Conservation (phyloP, 495 filamentous ascomycete genomes). For the Barbatosphaeria neglecta region DNA sequence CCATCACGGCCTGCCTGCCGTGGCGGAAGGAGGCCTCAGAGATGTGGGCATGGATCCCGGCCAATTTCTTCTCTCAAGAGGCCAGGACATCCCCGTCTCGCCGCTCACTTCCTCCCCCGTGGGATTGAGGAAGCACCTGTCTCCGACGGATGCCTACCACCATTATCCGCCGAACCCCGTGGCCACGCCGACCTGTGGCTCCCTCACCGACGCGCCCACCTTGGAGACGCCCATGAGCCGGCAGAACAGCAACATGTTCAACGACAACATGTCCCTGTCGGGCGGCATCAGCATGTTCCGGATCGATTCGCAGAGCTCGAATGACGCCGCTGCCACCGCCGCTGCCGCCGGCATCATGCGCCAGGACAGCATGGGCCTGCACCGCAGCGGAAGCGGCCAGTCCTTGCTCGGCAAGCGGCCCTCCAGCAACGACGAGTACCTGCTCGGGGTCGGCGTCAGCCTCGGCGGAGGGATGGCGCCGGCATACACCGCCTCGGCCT, state of each 20-base stretch:
- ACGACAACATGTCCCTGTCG: conserved; percentile 22
- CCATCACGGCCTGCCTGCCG: not conserved
- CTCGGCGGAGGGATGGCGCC: conserved; percentile 19
- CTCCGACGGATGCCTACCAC: conserved; percentile 5
- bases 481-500: conserved; percentile 19
- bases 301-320: conserved; percentile 30
- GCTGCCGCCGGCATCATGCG: conserved; percentile 11
- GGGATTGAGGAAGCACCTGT: conserved; percentile 4
- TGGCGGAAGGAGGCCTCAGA: not conserved
- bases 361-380: conserved; percentile 16
- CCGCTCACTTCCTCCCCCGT: conserved; percentile 8
- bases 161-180: conserved; percentile 8
- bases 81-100: conserved; percentile 1
- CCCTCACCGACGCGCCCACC: conserved; percentile 32
- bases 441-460: conserved; percentile 24
- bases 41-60: conserved; percentile 9
- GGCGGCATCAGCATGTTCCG: conserved; percentile 30
- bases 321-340: conserved; percentile 8
- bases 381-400: conserved; percentile 10
- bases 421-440: conserved; percentile 13
- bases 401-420: conserved; percentile 21
- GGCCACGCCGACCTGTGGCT: conserved; percentile 26
- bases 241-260: conserved; percentile 24
- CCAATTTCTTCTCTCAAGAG: conserved; percentile 10
- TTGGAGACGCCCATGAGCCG: conserved; percentile 34